phyloP scores from a whole-genome alignment of 2,329 filamentous ascomycete genomes.

The Parafenestella ontariensis region DNA sequence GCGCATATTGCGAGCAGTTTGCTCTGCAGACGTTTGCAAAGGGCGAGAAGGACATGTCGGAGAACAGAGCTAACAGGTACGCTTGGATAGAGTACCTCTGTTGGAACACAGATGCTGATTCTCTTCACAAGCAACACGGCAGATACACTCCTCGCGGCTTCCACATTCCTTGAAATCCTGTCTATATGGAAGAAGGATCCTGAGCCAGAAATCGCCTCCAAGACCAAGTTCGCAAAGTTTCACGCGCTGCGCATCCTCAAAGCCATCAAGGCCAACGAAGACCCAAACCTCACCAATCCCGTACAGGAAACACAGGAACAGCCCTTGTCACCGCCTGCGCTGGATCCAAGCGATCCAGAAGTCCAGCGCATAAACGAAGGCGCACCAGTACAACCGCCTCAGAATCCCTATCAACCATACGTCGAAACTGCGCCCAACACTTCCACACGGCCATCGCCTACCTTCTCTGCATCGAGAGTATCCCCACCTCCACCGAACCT shows the following conservation, averaged over 20 bases:
- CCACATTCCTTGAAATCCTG: conserved; percentile 88
- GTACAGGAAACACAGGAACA: conserved; percentile 60
- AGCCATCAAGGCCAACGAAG: conserved; percentile 86
- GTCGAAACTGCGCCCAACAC: conserved; percentile 69
- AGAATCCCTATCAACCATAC: conserved; percentile 54
- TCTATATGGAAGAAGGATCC: conserved; percentile 78
- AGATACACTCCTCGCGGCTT: conserved; percentile 90
- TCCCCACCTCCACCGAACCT: conserved; percentile 54
- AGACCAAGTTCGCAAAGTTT: conserved; percentile 97
- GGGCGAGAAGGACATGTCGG: conserved; percentile 80
- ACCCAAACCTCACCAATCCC: conserved; percentile 92
- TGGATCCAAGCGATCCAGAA: conserved; percentile 72
- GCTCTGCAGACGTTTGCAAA: conserved; percentile 85
- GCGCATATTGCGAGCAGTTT: conserved; percentile 94
- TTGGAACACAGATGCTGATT: conserved; percentile 7
- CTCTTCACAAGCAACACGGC: conserved; percentile 74
- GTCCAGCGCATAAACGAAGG: conserved; percentile 61
- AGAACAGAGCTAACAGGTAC: conserved; percentile 82
- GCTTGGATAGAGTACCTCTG: conserved; percentile 9
- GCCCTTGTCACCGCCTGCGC: conserved; percentile 47
- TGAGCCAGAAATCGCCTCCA: conserved; percentile 78
- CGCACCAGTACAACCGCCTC: conserved; percentile 28
- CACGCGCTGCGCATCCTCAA: conserved; percentile 90
- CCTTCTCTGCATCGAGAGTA: conserved; percentile 52
- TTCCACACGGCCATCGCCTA: conserved; percentile 54